A percentile compares a stretch with the other conserved stretches of the same genome.
phyloP scores from a whole-genome alignment of 768 basidiomycete genomes.

The Boletus rufocinnamomeus region DNA sequence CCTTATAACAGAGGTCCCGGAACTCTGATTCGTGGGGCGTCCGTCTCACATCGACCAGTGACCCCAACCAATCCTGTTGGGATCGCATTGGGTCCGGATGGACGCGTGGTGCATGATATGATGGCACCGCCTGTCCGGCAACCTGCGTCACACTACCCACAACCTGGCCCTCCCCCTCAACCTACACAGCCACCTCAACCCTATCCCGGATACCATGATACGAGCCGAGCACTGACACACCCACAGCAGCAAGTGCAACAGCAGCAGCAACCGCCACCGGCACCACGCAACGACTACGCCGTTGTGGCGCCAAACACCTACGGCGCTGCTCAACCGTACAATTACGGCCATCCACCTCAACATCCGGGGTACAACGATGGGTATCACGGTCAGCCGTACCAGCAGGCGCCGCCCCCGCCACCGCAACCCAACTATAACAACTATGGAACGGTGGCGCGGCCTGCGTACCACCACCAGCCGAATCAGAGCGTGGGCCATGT shows the following conservation, averaged over 20 bases:
- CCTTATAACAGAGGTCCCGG: slow-evolving; percentile 15
- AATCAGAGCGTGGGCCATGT: slow-evolving; percentile 30
- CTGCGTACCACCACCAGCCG: slow-evolving; percentile 12
- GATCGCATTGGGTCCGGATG: slow-evolving; percentile 78
- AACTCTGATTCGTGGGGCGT: slow-evolving; percentile 15
- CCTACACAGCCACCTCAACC: slow-evolving; percentile 20
- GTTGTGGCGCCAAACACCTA: slow-evolving; percentile 18
- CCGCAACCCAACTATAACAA: slow-evolving; percentile 10
- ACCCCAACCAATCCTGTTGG: slow-evolving; percentile 80
- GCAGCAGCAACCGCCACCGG: slow-evolving; percentile 27
- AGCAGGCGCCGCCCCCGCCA: slow-evolving; percentile 15
- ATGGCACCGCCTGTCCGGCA: slow-evolving; percentile 48
- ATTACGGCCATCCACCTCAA: slow-evolving; percentile 24
- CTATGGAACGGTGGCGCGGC: slow-evolving; percentile 5
- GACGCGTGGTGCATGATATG: slow-evolving; percentile 77
- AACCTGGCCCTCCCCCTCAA: slow-evolving; percentile 5
- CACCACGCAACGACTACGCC: slow-evolving; percentile 25
- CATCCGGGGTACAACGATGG: slow-evolving; percentile 22
- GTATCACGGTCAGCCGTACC: slow-evolving; percentile 22
- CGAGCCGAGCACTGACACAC: slow-evolving; percentile 34
- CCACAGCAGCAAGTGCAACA: slow-evolving; percentile 35
- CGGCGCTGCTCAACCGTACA: slow-evolving; percentile 12
- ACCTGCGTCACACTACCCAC: slow-evolving; percentile 14
- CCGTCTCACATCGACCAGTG: slow-evolving; percentile 48
- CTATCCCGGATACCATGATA: slow-evolving; percentile 24